phyloP scores from a whole-genome alignment of 768 basidiomycete genomes.

The Leccinum fibrillosum region DNA sequence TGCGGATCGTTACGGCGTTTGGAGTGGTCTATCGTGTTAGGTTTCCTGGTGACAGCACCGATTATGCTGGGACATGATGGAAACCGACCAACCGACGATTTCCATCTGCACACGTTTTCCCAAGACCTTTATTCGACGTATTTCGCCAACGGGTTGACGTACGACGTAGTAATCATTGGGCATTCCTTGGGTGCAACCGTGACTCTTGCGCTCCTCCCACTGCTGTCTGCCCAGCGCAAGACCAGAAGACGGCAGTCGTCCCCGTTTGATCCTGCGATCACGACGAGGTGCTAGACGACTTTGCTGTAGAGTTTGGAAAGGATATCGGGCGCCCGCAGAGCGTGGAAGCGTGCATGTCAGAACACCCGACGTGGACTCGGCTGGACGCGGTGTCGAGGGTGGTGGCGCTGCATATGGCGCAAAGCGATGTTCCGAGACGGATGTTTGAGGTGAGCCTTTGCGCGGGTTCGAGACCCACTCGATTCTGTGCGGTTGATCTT shows the following conservation, averaged over 20 bases:
- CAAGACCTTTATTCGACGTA: constrained; percentile 15
- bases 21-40: not conserved
- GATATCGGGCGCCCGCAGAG: constrained; percentile 1
- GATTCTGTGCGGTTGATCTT: not conserved
- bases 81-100: constrained; percentile 7
- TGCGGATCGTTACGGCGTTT: too few relatives aligned
- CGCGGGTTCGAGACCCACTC: not conserved
- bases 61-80: constrained; percentile 16
- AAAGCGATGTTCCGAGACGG: constrained; percentile 1
- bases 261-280: constrained; percentile 17
- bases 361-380: constrained; percentile 16
- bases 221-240: constrained; percentile 1
- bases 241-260: constrained; percentile 1
- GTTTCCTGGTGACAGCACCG: constrained; percentile 15
- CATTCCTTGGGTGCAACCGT: constrained; percentile 15
- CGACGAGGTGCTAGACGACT: not conserved
- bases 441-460: constrained; percentile 6
- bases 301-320: not conserved
- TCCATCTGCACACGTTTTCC: constrained; percentile 10
- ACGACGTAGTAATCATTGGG: constrained; percentile 16
- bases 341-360: constrained; percentile 5
- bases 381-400: constrained; percentile 11
- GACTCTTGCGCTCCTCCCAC: constrained; percentile 7
- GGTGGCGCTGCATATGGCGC: constrained; percentile 8
- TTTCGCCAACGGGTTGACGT: constrained; percentile 8